Evolutionary conservation across 495 filamentous ascomycete species (phyloP), one percentile per base, ranked within the genome.

Genomic region (Penicillium steckii): DNA sequence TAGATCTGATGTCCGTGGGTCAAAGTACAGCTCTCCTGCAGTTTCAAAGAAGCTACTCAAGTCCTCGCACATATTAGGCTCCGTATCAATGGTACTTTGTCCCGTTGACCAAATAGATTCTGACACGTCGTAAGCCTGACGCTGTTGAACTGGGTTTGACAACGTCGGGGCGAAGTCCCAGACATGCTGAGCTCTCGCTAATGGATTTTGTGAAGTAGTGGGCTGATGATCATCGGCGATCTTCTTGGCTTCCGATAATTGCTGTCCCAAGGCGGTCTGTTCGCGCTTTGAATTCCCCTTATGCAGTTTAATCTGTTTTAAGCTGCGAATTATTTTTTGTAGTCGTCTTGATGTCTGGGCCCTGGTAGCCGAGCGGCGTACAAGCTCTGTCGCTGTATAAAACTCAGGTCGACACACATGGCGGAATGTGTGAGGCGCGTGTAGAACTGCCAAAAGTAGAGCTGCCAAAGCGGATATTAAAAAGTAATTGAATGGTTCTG

Each of bases 401-500:
- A 93, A 95, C 63, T 92, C 89, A 15, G 80, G 78, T 3, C 87
- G 78, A 58, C 87, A 89, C 19, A 76, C 61, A 8, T 79, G 72
- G 50, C 81, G 86, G 65, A 92, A 95, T 35, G 83, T 78, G 2
- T 83, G 72, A 0, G 90, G 89, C 0, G 88, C 87, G 64, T 95
- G 89, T 6, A 85, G 79, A 0, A 88, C 87, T 0, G 89, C 89
- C 0, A 95, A 79, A 58, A 92, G 91, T 2, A 95, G 68, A 0
- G 90, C 88, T 0, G 88, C 85, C 10, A 95, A 77, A 0, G 89
- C 84, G 1, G 86, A 88, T 9, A 89, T 81, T 22, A 95, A 73
- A 56, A 95, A 95, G 62, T 91, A 90, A 62, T 95, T 89, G 72
- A 91, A 92, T 55, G 86, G 85, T 18, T 90, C 82, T 56, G 91